phyloP scores from a whole-genome alignment of 495 filamentous ascomycete species.

The Penicillium alfredii region DNA sequence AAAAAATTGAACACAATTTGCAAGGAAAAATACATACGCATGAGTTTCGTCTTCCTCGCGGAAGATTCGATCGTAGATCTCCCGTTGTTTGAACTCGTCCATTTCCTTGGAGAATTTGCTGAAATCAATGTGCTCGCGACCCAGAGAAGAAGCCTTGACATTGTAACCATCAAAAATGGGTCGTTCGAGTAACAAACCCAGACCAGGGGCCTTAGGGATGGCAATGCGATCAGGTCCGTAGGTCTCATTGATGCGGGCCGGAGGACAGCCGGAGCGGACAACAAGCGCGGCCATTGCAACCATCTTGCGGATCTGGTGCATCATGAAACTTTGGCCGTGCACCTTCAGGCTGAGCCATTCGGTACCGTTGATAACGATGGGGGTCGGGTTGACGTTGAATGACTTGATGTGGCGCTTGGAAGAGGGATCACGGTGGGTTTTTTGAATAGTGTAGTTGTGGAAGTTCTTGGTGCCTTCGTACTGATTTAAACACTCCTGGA shows the following conservation, averaged over 20 bases:
- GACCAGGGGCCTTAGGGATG: conserved; percentile 87
- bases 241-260: conserved; percentile 59
- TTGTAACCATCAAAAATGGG: conserved; percentile 90
- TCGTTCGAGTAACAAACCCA: conserved; percentile 82
- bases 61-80: conserved; percentile 91
- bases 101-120: conserved; percentile 69
- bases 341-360: conserved; percentile 95
- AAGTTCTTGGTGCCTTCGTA: conserved; percentile 83
- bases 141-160: conserved; percentile 44
- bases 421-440: conserved; percentile 68
- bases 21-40: conserved; percentile 47
- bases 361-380: conserved; percentile 79
- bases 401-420: conserved; percentile 84
- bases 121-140: conserved; percentile 69
- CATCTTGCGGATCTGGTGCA: conserved; percentile 99
- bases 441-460: conserved; percentile 95
- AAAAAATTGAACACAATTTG: neutral
- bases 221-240: conserved; percentile 62
- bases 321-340: conserved; percentile 98
- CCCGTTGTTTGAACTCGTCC: conserved; percentile 79
- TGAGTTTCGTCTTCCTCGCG: conserved; percentile 76
- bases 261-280: conserved; percentile 69
- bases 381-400: conserved; percentile 64
- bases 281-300: conserved; percentile 84
- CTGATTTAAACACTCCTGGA: conserved; percentile 62